These are phyloP conservation scores for Wickerhamomyces strasburgensis DNA, from an alignment of 805 yeast genomes.

Conservation along the genomic window DNA sequence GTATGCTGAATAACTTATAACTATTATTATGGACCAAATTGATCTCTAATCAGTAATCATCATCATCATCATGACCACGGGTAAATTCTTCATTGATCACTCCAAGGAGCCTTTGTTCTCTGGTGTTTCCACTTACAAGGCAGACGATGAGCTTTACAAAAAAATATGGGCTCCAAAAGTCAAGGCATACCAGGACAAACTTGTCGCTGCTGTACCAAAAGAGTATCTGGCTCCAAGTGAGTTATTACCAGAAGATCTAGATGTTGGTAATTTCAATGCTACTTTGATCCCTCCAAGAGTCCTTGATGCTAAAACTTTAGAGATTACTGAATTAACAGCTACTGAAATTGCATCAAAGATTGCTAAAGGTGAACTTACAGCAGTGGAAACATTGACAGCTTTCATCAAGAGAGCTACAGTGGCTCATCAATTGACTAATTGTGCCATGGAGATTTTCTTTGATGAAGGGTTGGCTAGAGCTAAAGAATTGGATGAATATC, in stretches of 20 bases:
- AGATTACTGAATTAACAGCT: conserved; percentile 6
- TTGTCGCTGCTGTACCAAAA: conserved; percentile 11
- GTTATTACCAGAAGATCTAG: conserved; percentile 14
- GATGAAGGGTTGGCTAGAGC: conserved; percentile 55
- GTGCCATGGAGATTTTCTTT: conserved; percentile 55
- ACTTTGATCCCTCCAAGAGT: conserved; percentile 12
- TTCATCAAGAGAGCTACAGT: conserved; percentile 56
- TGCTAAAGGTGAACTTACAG: conserved; percentile 28
- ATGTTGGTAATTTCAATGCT: conserved; percentile 15
- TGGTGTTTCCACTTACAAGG: conserved; percentile 5
- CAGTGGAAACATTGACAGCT: conserved; percentile 40
- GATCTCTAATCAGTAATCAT: too few species aligned
- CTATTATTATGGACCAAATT: too few species aligned
- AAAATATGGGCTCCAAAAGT: conserved; percentile 18
- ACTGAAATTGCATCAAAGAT: conserved; percentile 6
- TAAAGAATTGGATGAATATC: conserved; percentile 47
- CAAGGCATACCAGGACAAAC: conserved; percentile 13
- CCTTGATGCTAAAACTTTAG: conserved; percentile 11
- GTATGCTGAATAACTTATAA: too few species aligned
- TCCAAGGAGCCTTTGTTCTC: conserved; percentile 7
- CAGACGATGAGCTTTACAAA: conserved; percentile 8
- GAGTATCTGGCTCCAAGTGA: conserved; percentile 14
- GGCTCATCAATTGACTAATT: conserved; percentile 57
- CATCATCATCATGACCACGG: too few species aligned
- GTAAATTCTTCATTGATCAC: conserved; percentile 10